Conservation (phyloP, 208 protist species). For the Tritrichomonas foetus region DNA sequence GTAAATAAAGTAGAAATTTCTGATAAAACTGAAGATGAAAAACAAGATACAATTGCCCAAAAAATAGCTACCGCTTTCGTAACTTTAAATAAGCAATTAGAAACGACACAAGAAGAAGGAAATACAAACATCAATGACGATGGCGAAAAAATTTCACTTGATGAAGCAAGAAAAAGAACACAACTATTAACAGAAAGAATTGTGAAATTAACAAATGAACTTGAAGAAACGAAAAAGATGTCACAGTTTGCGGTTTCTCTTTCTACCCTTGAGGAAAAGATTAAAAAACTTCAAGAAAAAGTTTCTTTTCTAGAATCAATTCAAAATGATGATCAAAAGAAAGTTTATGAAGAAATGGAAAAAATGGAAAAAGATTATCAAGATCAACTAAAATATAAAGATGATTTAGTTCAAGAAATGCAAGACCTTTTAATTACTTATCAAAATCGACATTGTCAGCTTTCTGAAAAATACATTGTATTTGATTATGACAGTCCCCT, state of each 20-base stretch:
- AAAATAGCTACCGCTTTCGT: background rate
- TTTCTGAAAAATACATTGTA: too few species aligned
- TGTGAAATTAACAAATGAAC: background rate
- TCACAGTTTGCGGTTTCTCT: too few species aligned
- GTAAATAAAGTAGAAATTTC: too few species aligned
- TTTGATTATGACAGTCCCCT: too few species aligned
- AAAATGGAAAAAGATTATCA: background rate
- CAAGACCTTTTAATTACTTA: background rate
- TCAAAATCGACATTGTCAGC: too few species aligned
- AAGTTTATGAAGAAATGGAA: background rate
- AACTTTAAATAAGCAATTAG: background rate
- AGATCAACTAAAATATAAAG: background rate
- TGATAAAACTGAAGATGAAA: background rate
- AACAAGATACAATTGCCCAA: background rate
- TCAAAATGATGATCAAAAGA: background rate
- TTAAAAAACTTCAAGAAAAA: background rate
- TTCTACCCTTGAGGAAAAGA: background rate
- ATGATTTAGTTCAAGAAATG: conserved; percentile 27
- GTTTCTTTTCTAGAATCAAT: background rate
- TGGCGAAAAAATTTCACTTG: background rate
- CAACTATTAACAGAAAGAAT: background rate
- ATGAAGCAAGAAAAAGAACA: background rate
- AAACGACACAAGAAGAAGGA: background rate
- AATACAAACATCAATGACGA: background rate
- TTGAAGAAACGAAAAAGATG: background rate